Conservation (phyloP, 805 yeast species). For the Ogataea pini region DNA sequence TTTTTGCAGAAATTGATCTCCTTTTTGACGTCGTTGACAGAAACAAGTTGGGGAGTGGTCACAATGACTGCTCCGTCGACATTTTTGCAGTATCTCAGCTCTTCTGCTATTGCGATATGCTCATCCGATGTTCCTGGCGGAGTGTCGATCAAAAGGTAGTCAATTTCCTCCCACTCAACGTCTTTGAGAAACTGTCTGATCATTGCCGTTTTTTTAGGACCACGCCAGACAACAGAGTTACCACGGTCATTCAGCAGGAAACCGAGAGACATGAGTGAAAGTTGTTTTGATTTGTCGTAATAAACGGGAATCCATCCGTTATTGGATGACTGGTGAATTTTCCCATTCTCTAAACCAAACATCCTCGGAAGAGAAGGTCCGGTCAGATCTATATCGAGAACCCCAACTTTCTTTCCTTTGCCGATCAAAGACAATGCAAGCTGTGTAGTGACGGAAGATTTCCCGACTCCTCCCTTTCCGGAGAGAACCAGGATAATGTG, state of each 20-base stretch:
- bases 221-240: conserved; percentile 95
- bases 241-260: conserved; percentile 82
- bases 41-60: conserved; percentile 93
- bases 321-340: conserved; percentile 74
- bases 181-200: conserved; percentile 89
- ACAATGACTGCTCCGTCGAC: conserved; percentile 95
- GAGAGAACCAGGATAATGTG: conserved; percentile 83
- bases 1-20: conserved; percentile 91
- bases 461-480: conserved; percentile 98
- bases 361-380: conserved; percentile 96
- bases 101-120: conserved; percentile 95
- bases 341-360: conserved; percentile 84
- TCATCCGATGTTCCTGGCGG: conserved; percentile 99
- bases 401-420: conserved; percentile 83
- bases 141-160: conserved; percentile 86
- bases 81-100: conserved; percentile 59
- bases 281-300: conserved; percentile 42
- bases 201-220: conserved; percentile 98
- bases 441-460: conserved; percentile 94
- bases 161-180: conserved; percentile 85
- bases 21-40: conserved; percentile 91
- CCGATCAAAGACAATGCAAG: conserved; percentile 77
- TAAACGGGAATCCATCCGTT: conserved; percentile 98
- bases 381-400: conserved; percentile 89
- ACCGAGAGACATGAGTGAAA: conserved; percentile 84